Base-by-base conservation (phyloP, 208 protist genomes). In the Trypanosoma brucei region DNA sequence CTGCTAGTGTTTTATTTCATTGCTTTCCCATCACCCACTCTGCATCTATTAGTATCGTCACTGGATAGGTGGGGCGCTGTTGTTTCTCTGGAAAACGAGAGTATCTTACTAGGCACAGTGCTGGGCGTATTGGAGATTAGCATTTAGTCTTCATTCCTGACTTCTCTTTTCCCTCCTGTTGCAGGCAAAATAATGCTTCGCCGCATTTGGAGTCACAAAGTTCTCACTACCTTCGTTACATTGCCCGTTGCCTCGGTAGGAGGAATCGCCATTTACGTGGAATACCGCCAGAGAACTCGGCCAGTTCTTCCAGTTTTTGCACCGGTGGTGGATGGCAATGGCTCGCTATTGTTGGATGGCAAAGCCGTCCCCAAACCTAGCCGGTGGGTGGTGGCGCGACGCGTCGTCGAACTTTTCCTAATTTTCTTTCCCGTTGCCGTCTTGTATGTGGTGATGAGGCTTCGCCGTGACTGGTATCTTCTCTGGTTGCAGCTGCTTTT, bases 371-470 rank as follows among this genome's bases (percentile, higher is more conserved):
- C 48, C 33, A 63, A 68, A 9, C 86, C 89, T 31, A 69, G 68
- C 35, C 44, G 22, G 3, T 54, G 65, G 0, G 49, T 76, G 13
- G 70, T 93, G 38, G 72, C 76, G 31, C 58, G 74, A 44, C 89
- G 89, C 8, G 36, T 82, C 34, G 42, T 91, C 22, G 49, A 91
- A 37, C 68, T 95, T 13, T 71, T 79, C 30, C 22, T 73, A 40
- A 81, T 95, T 44, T 95, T 95, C 60, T 71, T 79, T 36, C 89
- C 89, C 2, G 42, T 95, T 42, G 66, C 77, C 22, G 48, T 87
- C 22, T 76, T 93, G 3, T 95, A 93, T 62, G 46, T 86, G 0
- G 62, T 95, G 64, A 88, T 92, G 89, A 70, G 62, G 7, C 68
- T 79, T 45, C 44, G 62, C 0, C 52, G 69, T 46, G 70, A 59